Evolutionary conservation across 1,284 basidiomycete genomes (phyloP).

Genomic region (Ceratobasidium sp.): DNA sequence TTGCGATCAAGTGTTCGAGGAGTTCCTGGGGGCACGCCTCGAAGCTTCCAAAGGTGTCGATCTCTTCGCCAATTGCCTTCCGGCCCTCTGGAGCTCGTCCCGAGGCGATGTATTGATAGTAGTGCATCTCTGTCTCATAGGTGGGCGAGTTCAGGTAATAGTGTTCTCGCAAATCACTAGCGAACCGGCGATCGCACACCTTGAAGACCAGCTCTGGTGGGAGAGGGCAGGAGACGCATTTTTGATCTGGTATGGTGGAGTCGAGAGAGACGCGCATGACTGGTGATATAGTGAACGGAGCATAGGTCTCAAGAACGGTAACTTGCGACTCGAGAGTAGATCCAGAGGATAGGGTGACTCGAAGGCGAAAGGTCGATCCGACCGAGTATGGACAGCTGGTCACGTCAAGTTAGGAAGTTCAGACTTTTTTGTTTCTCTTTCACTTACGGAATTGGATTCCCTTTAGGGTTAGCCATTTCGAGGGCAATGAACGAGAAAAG

Average conservation of each 20-base stretch:
- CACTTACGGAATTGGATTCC: too few relatives aligned
- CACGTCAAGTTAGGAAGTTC: too few relatives aligned
- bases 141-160: not conserved
- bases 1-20: not conserved
- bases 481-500: too few relatives aligned
- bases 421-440: too few relatives aligned
- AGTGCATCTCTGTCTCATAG: not conserved
- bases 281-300: not conserved
- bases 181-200: slow-evolving; percentile 11
- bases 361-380: not conserved
- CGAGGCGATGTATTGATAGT: slow-evolving; percentile 1
- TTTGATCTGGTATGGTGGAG: not conserved
- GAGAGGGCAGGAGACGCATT: not conserved
- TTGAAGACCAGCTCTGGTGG: slow-evolving; percentile 1
- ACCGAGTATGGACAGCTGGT: not conserved
- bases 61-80: not conserved
- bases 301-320: not conserved
- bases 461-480: too few relatives aligned
- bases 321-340: not conserved
- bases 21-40: not conserved
- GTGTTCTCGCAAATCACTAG: not conserved
- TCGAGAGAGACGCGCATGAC: slow-evolving; percentile 1
- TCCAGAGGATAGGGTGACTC: not conserved
- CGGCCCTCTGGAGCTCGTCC: not conserved
- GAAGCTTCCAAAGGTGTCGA: not conserved